phyloP scores from a whole-genome alignment of 2,329 filamentous ascomycete genomes.

The Aspergillus sp. region DNA sequence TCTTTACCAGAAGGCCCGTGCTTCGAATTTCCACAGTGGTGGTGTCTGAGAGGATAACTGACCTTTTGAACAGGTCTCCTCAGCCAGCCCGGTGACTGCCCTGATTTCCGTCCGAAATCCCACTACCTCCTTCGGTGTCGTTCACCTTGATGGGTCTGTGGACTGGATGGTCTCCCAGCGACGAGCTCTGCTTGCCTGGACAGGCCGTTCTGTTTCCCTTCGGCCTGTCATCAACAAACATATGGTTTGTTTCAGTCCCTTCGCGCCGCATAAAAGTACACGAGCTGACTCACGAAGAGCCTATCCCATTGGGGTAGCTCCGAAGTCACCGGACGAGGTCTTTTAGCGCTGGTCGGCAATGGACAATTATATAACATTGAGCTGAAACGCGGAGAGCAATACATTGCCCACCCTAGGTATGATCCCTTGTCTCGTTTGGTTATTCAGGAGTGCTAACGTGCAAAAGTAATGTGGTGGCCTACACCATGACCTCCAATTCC shows the following conservation, averaged over 20 bases:
- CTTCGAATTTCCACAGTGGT: background rate
- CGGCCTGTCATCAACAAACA: conserved; percentile 66
- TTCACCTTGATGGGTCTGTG: conserved; percentile 84
- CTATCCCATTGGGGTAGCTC: conserved; percentile 89
- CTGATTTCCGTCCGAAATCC: conserved; percentile 82
- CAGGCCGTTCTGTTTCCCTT: conserved; percentile 72
- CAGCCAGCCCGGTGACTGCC: conserved; percentile 78
- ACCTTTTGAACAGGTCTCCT: conserved; percentile 54
- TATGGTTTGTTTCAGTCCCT: conserved; percentile 43
- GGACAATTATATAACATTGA: conserved; percentile 85
- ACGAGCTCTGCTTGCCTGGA: conserved; percentile 90
- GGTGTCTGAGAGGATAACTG: conserved; percentile 3
- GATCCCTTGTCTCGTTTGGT: conserved; percentile 1
- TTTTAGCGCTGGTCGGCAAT: conserved; percentile 74
- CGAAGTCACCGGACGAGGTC: conserved; percentile 74
- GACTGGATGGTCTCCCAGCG: conserved; percentile 93
- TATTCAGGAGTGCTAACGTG: background rate
- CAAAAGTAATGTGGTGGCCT: conserved; percentile 74
- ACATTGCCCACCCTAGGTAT: conserved; percentile 73
- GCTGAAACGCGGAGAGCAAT: conserved; percentile 74
- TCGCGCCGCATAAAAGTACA: background rate
- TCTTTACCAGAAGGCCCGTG: conserved; percentile 65
- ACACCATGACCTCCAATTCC: conserved; percentile 64
- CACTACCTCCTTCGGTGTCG: conserved; percentile 74
- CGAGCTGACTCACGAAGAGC: conserved; percentile 44